Evolutionary conservation across 495 filamentous ascomycete species (phyloP).

Genomic region (Penicillium waksmanii): DNA sequence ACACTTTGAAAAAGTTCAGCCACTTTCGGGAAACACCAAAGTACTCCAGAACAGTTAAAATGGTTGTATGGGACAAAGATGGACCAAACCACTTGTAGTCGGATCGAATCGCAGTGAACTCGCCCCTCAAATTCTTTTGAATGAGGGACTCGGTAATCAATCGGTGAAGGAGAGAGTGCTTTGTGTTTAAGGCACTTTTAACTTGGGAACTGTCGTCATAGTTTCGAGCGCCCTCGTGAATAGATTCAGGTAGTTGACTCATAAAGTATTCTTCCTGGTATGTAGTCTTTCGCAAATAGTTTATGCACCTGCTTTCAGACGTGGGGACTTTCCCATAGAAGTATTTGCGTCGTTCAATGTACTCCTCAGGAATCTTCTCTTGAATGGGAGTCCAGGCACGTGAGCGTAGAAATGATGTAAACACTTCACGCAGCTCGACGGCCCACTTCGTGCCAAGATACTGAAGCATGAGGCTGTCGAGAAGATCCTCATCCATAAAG

Average conservation of each 20-base stretch:
- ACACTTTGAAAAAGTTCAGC: conserved; percentile 64
- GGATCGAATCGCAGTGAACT: conserved; percentile 63
- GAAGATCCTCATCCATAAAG: conserved; percentile 68
- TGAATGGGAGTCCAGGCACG: conserved; percentile 44
- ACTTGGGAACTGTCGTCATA: conserved; percentile 40
- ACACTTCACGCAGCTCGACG: conserved; percentile 54
- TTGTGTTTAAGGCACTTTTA: conserved; percentile 54
- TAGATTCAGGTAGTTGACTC: conserved; percentile 47
- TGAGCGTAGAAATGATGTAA: conserved; percentile 32
- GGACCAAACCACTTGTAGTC: conserved; percentile 66
- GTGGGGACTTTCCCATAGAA: conserved; percentile 39
- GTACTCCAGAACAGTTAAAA: conserved; percentile 58
- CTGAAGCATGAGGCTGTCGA: conserved; percentile 67
- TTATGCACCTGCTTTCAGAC: conserved; percentile 26
- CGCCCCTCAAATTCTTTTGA: conserved; percentile 56
- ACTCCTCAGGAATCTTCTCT: conserved; percentile 44
- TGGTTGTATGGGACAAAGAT: conserved; percentile 61
- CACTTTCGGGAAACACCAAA: conserved; percentile 63
- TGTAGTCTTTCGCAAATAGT: conserved; percentile 37
- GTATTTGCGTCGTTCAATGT: conserved; percentile 52
- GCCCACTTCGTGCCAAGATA: conserved; percentile 66
- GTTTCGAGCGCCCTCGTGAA: conserved; percentile 21
- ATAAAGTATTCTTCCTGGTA: conserved; percentile 59
- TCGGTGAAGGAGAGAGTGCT: conserved; percentile 63
- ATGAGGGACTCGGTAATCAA: conserved; percentile 66